Conservation (phyloP, 1,284 basidiomycete genomes). For the Apiotrichum domesticum region DNA sequence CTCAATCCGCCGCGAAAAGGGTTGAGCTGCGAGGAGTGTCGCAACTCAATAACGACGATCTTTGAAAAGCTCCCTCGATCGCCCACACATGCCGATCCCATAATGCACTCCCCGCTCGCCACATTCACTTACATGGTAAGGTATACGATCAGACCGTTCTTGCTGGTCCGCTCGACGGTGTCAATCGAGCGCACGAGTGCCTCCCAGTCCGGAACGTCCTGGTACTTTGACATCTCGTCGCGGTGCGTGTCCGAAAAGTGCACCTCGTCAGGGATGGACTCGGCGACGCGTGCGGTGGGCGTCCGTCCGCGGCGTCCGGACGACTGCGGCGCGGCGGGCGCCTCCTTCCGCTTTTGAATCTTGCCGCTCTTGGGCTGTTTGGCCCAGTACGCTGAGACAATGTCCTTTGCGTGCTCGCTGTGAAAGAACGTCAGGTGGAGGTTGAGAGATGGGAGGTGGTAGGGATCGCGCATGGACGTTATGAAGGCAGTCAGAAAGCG, state of each 20-base stretch:
- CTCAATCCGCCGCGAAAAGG: too few relatives aligned
- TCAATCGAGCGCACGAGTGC: conserved; percentile 34
- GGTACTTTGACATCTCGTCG: conserved; percentile 32
- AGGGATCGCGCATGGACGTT: too few relatives aligned
- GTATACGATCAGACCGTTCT: conserved; percentile 31
- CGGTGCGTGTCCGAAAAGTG: conserved; percentile 37
- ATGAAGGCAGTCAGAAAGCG: too few relatives aligned
- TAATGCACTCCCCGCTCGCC: too few relatives aligned
- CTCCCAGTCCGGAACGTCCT: conserved; percentile 41
- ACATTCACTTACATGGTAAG: conserved; percentile 43
- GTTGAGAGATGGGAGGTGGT: too few relatives aligned
- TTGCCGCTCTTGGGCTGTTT: conserved; percentile 13
- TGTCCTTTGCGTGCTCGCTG: conserved; percentile 32
- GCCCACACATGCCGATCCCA: too few relatives aligned
- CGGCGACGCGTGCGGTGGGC: background rate
- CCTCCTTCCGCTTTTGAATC: conserved; percentile 20
- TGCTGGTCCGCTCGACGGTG: conserved; percentile 33
- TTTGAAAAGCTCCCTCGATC: too few relatives aligned
- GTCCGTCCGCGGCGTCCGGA: background rate
- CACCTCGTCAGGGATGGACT: conserved; percentile 41
- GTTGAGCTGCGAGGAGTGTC: too few relatives aligned
- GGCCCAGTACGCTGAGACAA: conserved; percentile 36
- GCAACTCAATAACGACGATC: too few relatives aligned
- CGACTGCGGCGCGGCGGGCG: conserved; percentile 38
- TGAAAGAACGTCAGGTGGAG: too few relatives aligned